Conservation (phyloP, 805 yeast species). For the Priceomyces haplophilus region DNA sequence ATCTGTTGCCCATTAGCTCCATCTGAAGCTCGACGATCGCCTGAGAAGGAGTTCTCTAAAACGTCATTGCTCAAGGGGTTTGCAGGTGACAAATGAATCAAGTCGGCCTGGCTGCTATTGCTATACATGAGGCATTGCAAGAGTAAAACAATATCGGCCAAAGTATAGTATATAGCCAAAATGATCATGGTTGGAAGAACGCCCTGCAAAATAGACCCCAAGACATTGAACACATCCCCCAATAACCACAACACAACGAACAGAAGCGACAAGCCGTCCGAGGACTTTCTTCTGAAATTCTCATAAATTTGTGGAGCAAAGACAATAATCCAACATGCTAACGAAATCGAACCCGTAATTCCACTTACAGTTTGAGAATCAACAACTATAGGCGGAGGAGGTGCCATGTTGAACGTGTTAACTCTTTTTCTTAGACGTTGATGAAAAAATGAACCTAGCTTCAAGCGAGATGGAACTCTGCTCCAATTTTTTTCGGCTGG, state of each 20-base stretch:
- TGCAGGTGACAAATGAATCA: constrained; percentile 83
- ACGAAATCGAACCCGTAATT: constrained; percentile 80
- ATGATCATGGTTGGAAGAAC: constrained; percentile 93
- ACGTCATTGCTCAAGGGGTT: constrained; percentile 75
- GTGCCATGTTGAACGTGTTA: constrained; percentile 38
- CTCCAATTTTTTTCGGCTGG: not conserved
- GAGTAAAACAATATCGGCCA: constrained; percentile 82
- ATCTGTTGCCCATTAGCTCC: not conserved
- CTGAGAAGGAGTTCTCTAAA: constrained; percentile 55
- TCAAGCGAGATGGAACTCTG: not conserved
- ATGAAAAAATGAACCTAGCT: not conserved
- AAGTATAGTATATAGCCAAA: constrained; percentile 86
- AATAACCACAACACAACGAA: constrained; percentile 89
- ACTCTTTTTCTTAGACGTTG: not conserved
- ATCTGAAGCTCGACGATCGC: constrained; percentile 26
- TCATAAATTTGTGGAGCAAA: constrained; percentile 97
- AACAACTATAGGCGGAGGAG: constrained; percentile 63
- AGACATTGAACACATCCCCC: constrained; percentile 90
- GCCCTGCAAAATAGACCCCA: constrained; percentile 87
- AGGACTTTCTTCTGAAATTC: constrained; percentile 76
- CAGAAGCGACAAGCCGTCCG: constrained; percentile 84
- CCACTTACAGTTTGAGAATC: constrained; percentile 75
- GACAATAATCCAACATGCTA: constrained; percentile 97
- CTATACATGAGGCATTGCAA: constrained; percentile 84
- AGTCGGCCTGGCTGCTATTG: constrained; percentile 57